These are phyloP conservation scores for Neurospora africana DNA, from an alignment of 495 filamentous ascomycete genomes.

Conservation along the genomic window DNA sequence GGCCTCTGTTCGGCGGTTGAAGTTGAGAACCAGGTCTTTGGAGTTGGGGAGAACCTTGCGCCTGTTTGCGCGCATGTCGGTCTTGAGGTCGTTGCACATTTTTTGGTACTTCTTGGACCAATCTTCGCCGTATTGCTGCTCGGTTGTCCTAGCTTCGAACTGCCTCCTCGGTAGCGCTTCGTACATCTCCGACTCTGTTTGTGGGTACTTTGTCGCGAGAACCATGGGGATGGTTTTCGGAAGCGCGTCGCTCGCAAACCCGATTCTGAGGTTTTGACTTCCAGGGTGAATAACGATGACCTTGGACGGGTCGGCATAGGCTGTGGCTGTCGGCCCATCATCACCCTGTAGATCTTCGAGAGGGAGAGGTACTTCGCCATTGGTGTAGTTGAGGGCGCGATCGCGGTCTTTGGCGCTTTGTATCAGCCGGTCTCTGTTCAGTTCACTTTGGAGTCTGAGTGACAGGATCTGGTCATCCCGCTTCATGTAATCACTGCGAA, in stretches of 20 bases:
- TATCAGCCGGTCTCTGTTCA: slow-evolving; percentile 64
- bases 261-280: slow-evolving; percentile 92
- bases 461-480: slow-evolving; percentile 93
- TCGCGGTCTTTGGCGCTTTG: slow-evolving; percentile 79
- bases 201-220: slow-evolving; percentile 63
- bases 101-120: slow-evolving; percentile 67
- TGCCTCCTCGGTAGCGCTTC: slow-evolving; percentile 83
- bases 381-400: slow-evolving; percentile 65
- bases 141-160: slow-evolving; percentile 56
- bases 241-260: slow-evolving; percentile 84
- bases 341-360: slow-evolving; percentile 49
- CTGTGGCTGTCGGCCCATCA: slow-evolving; percentile 41
- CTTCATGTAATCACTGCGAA: slow-evolving; percentile 82
- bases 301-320: slow-evolving; percentile 61
- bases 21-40: slow-evolving; percentile 87
- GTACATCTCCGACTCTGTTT: slow-evolving; percentile 73
- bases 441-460: slow-evolving; percentile 75
- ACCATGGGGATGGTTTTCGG: slow-evolving; percentile 92
- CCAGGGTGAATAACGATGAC: slow-evolving; percentile 95
- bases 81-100: slow-evolving; percentile 77
- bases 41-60: slow-evolving; percentile 88
- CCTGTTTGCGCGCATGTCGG: slow-evolving; percentile 85
- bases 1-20: slow-evolving; percentile 68
- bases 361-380: slow-evolving; percentile 47
- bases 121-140: slow-evolving; percentile 82